These are phyloP conservation scores for Daldinia sp. DNA, from an alignment of 2,329 filamentous ascomycete genomes.

Conservation along the genomic window DNA sequence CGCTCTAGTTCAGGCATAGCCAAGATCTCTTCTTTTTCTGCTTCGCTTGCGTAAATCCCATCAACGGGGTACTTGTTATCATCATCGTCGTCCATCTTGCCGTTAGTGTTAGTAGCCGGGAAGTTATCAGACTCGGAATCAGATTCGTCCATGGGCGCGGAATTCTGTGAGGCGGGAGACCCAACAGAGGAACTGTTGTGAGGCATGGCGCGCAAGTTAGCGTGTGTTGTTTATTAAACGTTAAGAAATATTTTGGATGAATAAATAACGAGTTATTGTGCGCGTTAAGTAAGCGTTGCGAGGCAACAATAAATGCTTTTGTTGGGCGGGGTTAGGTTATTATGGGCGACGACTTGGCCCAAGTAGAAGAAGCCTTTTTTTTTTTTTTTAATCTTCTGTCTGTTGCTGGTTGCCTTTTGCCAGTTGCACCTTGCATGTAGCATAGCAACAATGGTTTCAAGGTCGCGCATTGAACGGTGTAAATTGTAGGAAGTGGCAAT, in stretches of 20 bases:
- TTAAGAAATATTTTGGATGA: neutral
- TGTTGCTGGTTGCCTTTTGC: neutral
- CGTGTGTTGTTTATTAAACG: conserved; percentile 3
- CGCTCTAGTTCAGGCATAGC: conserved; percentile 89
- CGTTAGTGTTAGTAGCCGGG: conserved; percentile 52
- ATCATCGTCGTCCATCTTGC: conserved; percentile 58
- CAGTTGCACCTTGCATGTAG: neutral
- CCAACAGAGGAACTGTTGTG: conserved; percentile 72
- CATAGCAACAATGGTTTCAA: neutral
- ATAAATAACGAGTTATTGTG: neutral
- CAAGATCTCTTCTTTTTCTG: conserved; percentile 84
- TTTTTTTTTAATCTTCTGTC: neutral
- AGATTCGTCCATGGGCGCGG: conserved; percentile 90
- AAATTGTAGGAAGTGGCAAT: conserved; percentile 26
- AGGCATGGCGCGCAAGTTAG: conserved; percentile 29
- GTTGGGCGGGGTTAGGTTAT: neutral
- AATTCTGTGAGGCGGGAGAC: conserved; percentile 81
- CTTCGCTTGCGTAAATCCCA: conserved; percentile 80
- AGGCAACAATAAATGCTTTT: neutral
- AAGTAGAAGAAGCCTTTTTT: neutral
- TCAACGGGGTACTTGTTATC: conserved; percentile 84
- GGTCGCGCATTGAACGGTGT: neutral
- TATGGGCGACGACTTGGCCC: neutral
- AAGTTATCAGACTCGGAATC: conserved; percentile 78
- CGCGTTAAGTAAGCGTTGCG: neutral